Evolutionary conservation across 2,329 filamentous ascomycete species (phyloP), one percentile per base, ranked within the genome.

Genomic region (Aspergillus hortae): DNA sequence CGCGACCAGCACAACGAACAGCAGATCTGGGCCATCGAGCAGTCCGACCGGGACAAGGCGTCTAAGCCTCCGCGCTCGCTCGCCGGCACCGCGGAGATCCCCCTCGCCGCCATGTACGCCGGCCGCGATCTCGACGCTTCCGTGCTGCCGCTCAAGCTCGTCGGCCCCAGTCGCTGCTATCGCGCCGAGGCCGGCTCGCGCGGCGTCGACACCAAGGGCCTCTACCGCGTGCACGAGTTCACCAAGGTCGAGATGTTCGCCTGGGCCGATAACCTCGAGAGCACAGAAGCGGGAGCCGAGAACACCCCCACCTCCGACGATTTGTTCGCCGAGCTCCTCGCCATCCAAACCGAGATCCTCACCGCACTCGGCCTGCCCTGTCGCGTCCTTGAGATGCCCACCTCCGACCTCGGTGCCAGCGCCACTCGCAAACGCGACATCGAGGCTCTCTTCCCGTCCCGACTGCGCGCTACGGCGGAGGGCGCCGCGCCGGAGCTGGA

Each of bases 171-270:
- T 51, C 82, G 94, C n/a, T 95, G 92, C 77, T 99, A 95, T 73
- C 88, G 94, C 48, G 94, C 94, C 42, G 94, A 99, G 74, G 94
- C 94, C 0, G 94, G 94, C 30, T 89, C 91, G 1, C 81, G 92
- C 36, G 94, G 94, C 27, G 86, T 88, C 21, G 90, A 94, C 61
- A 96, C 92, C 1, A 96, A 96, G 74, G 94, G 94, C 4, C 77
- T 99, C 1, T 99, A 97, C 74, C 87, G 94, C 25, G 94, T 99
- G 3, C 94, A 99, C 73, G 94, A 99, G 73, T 99, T 99, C 73
- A 96, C 91, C 25, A 99, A 99, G 70, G 92, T 99, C 0, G 94
- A 99, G 72, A 86, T 99, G 79, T 97, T 99, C 68, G 91, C 88
- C 0, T 99, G 94, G 94, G 88, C 90, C 4, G 63, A 80, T 27